phyloP scores from a whole-genome alignment of 1,139 yeast species.

The Nadsonia starkeyi-henricii region DNA sequence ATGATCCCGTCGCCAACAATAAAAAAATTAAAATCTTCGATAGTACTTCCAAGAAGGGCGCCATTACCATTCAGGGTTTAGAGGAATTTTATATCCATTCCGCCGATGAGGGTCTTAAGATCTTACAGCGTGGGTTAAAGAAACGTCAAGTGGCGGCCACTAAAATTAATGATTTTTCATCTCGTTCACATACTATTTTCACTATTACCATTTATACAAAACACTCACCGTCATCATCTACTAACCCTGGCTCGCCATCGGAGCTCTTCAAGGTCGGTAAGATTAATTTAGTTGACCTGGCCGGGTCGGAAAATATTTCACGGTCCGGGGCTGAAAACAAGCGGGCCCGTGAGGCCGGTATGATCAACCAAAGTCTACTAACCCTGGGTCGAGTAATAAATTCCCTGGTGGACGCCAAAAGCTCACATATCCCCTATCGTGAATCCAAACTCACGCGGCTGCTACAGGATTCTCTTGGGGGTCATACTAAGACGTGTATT shows the following conservation, averaged over 20 bases:
- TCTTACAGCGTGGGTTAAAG: slow-evolving; percentile 34
- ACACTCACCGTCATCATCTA: too few species aligned
- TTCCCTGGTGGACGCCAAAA: slow-evolving; percentile 39
- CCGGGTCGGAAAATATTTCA: slow-evolving; percentile 68
- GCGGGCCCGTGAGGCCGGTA: slow-evolving; percentile 73
- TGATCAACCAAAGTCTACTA: slow-evolving; percentile 63
- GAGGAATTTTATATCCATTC: slow-evolving; percentile 28
- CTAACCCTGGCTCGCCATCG: too few species aligned
- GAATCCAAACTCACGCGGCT: slow-evolving; percentile 66
- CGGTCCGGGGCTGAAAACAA: slow-evolving; percentile 62
- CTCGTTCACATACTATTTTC: slow-evolving; percentile 58
- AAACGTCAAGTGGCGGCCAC: slow-evolving; percentile 50
- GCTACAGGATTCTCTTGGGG: slow-evolving; percentile 67
- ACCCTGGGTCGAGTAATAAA: slow-evolving; percentile 73
- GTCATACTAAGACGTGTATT: slow-evolving; percentile 58
- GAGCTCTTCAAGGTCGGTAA: slow-evolving; percentile 27
- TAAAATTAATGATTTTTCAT: slow-evolving; percentile 44
- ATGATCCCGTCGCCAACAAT: slow-evolving; percentile 11
- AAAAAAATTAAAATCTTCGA: slow-evolving; percentile 32
- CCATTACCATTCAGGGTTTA: slow-evolving; percentile 29
- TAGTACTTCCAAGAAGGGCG: slow-evolving; percentile 21
- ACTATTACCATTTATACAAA: slow-evolving; percentile 41
- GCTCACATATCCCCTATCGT: slow-evolving; percentile 57
- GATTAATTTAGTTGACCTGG: slow-evolving; percentile 67
- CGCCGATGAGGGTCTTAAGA: slow-evolving; percentile 25